Base-by-base conservation (phyloP, 108 stramenopile genomes). In the Cyclotella distinguenda region DNA sequence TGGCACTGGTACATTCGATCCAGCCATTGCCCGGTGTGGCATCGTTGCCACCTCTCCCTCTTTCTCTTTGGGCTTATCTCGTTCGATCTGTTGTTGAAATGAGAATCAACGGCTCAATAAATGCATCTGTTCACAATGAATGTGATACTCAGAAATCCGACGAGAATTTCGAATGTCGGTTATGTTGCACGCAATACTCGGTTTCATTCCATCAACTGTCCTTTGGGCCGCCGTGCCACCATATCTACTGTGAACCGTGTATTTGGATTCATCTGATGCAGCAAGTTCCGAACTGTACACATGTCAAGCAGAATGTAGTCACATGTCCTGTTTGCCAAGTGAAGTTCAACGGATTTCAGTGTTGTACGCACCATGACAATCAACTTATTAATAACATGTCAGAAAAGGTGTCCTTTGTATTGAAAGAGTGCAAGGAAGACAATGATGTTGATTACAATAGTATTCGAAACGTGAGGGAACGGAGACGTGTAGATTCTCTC, bases 81-180 rank as follows among this genome's bases (percentile, higher is more conserved):
- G 66, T 88, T 25, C 75, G 83, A 34, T 51, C 85, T 22, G 85
- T 84, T 10, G 68, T 87, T 6, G 82, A 87, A 23, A 79, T 88
- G 81, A 77, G 87, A 61, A 45, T 78, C 19, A 66, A 84, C 40
- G 79, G 63, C 15, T 65, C 22, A 13, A 44, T 73, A 2, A 21
- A 31, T 21, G 33, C 60, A 8, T 31, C 26, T 16, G 28, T 12
- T 43, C 18, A n/a, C 34, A 18, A 32, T 44, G 30, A 39, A 13
- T 7, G 1, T 44, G 9, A 23, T 11, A 18, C n/a, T 52, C 7
- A 18, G n/a, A n/a, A n/a, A n/a, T n/a, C n/a, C n/a, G n/a, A n/a
- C n/a, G n/a, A n/a, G n/a, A n/a, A n/a, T n/a, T n/a, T n/a, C 34
- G 12, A 46, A 16, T 48, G 36, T 25, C 6, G 5, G 31, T 16